phyloP scores from a whole-genome alignment of 805 yeast species.

The Ogataea methylovora region DNA sequence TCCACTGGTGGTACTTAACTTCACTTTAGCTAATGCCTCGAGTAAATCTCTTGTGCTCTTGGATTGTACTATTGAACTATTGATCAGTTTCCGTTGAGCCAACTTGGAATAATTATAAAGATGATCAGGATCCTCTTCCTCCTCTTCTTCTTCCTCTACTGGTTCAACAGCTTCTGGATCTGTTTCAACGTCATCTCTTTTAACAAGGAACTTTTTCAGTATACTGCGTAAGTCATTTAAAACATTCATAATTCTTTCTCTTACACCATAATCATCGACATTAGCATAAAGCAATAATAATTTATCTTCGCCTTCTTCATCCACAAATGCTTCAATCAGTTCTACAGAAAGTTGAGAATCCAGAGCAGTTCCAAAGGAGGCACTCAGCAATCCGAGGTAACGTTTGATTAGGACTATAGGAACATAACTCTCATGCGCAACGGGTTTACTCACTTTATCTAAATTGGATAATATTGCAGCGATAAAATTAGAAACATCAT shows the following conservation, averaged over 20 bases:
- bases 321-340: slow-evolving; percentile 6
- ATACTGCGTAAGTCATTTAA: slow-evolving; percentile 32
- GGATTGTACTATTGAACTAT: slow-evolving; percentile 22
- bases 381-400: slow-evolving; percentile 46
- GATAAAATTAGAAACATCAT: background rate
- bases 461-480: too few relatives aligned
- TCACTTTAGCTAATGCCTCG: slow-evolving; percentile 27
- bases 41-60: slow-evolving; percentile 36
- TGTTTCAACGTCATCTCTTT: background rate
- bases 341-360: slow-evolving; percentile 25
- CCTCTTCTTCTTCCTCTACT: slow-evolving; percentile 6
- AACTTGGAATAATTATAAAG: slow-evolving; percentile 24
- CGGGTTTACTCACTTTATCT: too few relatives aligned
- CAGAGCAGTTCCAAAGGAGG: slow-evolving; percentile 23
- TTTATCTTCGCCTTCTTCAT: slow-evolving; percentile 11
- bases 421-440: too few relatives aligned
- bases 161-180: background rate
- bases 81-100: slow-evolving; percentile 27
- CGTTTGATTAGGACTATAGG: slow-evolving; percentile 25
- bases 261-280: slow-evolving; percentile 16
- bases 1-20: slow-evolving; percentile 20
- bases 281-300: slow-evolving; percentile 14
- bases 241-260: slow-evolving; percentile 35
- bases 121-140: slow-evolving; percentile 5
- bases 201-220: background rate